Base-by-base conservation (phyloP, 2,329 filamentous ascomycete genomes). In the Talaromyces sp. region DNA sequence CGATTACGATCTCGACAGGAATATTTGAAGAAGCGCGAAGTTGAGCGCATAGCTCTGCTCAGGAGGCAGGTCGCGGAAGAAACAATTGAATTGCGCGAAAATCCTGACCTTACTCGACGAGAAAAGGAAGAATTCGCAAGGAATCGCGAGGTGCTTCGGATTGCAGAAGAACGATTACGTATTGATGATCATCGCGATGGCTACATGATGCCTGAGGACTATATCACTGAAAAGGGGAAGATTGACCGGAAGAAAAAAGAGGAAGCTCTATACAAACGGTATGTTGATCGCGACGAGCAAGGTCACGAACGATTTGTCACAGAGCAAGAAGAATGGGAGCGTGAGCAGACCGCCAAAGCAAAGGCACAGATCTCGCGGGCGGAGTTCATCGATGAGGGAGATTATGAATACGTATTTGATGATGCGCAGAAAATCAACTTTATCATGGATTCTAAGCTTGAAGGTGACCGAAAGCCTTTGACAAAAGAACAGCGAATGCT, bases 261-360 rank as follows among this genome's bases (percentile, higher is more conserved):
- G 62, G 89, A 95, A 22, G 90, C 89, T 0, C 80, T 99, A 10
- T 96, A 96, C 75, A 92, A 91, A 71, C 85, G 92, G 53, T 93
- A 96, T 65, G 87, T 96, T 3, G 92, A 97, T 62, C 83, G 84
- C 60, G 91, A 96, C 65, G 89, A 95, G 66, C 87, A 87, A 65
- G 92, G 92, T 4, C 87, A 94, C 63, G 93, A 97, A 70, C 88
- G 87, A 66, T 95, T 91, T 65, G 84, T 96, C 59, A 96, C 91
- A 0, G 94, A 99, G 71, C 89, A 96, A 63, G 92, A 99, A 62
- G 89, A 96, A 68, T 99, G 93, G 93, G 94, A 99, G 71, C 79
- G 85, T 59, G 93, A 97, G 69, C 93, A 97, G 75, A 83, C 88
- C 0, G 82, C 86, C 58, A 95, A 95, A 72, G 92, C 91, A 5